Conservation (phyloP, 495 filamentous ascomycete species). For the Evernia prunastri region DNA sequence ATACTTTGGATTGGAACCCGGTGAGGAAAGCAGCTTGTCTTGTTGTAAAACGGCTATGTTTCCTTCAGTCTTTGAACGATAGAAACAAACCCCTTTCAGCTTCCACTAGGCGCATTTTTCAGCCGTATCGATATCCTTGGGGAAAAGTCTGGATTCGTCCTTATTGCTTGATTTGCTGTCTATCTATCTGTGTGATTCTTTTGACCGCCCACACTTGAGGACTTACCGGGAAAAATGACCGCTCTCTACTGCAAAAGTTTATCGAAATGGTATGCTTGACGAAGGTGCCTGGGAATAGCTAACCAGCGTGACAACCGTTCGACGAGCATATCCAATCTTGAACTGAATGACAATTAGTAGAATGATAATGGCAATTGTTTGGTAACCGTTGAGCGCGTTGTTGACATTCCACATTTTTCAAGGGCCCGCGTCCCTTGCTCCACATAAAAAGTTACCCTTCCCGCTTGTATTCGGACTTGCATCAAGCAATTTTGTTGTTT, state of each 20-base stretch:
- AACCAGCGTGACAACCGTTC: neutral
- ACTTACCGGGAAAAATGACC: neutral
- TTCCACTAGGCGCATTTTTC: neutral
- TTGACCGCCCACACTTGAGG: neutral
- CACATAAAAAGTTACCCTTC: neutral
- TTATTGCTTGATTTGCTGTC: too few species aligned
- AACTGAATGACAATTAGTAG: neutral
- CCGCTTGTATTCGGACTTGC: constrained; percentile 6
- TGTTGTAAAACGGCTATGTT: too few species aligned
- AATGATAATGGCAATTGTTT: neutral
- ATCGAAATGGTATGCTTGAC: neutral
- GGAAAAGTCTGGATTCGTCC: too few species aligned
- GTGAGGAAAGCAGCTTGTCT: neutral
- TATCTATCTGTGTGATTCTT: neutral
- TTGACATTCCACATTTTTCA: constrained; percentile 19
- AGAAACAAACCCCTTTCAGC: neutral
- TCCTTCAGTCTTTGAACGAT: too few species aligned
- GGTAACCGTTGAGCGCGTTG: neutral
- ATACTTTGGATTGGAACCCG: neutral
- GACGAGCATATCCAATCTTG: neutral
- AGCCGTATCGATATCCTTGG: neutral
- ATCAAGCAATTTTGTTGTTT: neutral
- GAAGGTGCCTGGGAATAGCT: neutral
- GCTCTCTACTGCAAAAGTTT: neutral
- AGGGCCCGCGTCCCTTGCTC: constrained; percentile 8